Conservation (phyloP, 257 asterid species). For the Cynanchum wilfordii region DNA sequence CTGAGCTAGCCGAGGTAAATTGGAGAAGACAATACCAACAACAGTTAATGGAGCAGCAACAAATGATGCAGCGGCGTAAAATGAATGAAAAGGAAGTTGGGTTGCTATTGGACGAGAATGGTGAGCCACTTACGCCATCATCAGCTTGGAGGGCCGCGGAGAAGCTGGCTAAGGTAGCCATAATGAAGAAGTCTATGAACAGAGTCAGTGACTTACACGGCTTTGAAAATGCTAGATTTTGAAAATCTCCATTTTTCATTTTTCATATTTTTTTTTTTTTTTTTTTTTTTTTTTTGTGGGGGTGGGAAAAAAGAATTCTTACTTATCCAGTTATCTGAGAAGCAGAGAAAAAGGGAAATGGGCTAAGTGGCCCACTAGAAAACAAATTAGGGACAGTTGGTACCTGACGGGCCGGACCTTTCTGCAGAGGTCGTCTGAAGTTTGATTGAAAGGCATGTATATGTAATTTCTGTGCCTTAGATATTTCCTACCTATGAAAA, state of each 20-base stretch:
- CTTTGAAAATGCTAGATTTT: constrained; percentile 87
- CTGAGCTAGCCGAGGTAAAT: constrained; percentile 60
- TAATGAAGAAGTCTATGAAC: constrained; percentile 39
- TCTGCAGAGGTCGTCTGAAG: constrained; percentile 17
- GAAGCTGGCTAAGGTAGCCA: constrained; percentile 53
- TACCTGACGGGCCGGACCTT: constrained; percentile 32
- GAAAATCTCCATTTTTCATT: constrained; percentile 9
- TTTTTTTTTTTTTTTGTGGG: neutral
- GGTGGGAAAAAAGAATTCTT: neutral
- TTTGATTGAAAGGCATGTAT: constrained; percentile 19
- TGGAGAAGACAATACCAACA: constrained; percentile 42
- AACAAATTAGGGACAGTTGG: constrained; percentile 16
- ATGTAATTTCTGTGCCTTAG: constrained; percentile 3
- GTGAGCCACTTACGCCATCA: constrained; percentile 71
- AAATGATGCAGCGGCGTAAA: constrained; percentile 33
- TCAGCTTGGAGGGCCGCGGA: constrained; percentile 77
- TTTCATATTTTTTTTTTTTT: neutral
- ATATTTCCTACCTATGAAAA: neutral
- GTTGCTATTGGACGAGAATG: constrained; percentile 44
- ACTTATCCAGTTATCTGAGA: neutral
- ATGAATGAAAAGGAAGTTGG: constrained; percentile 32
- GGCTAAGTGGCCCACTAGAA: constrained; percentile 23
- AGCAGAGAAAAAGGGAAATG: neutral
- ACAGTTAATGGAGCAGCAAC: constrained; percentile 1
- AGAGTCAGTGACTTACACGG: constrained; percentile 74